These are phyloP conservation scores for Anastatica hierochuntica DNA, from an alignment of 345 rosid genomes.

Conservation along the genomic window DNA sequence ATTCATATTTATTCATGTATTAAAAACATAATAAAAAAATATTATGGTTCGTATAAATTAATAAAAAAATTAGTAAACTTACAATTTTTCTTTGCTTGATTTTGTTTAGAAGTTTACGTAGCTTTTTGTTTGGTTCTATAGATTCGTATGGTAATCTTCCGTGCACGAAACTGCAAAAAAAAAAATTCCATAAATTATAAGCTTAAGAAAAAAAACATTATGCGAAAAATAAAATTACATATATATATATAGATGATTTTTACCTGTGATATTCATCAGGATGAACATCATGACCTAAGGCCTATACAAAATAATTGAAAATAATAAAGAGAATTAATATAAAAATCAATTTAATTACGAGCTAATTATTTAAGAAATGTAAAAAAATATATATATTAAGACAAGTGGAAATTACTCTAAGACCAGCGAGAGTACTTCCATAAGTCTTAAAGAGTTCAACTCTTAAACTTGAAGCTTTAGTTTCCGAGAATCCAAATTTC, in stretches of 20 bases:
- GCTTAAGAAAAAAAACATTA: background rate
- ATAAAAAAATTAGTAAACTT: constrained; percentile 2
- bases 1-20: background rate
- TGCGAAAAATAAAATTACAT: too few relatives aligned
- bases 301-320: constrained; percentile 30
- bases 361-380: background rate
- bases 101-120: constrained; percentile 52
- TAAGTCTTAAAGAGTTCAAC: constrained; percentile 73
- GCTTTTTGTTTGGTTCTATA: constrained; percentile 54
- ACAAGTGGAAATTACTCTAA: constrained; percentile 67
- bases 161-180: constrained; percentile 63
- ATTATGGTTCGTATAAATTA: background rate
- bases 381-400: background rate
- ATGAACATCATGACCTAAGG: constrained; percentile 56
- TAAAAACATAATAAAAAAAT: too few relatives aligned
- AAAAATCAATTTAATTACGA: background rate
- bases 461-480: constrained; percentile 54
- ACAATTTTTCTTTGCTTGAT: constrained; percentile 69
- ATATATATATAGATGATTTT: background rate
- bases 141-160: constrained; percentile 84
- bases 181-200: background rate
- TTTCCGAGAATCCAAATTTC: constrained; percentile 51
- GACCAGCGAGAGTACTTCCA: constrained; percentile 92
- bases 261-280: constrained; percentile 91
- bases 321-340: background rate